A percentile compares a stretch with the other conserved stretches of the same genome.
Conservation (phyloP, 805 yeast genomes). For the Metschnikowia lunata region DNA sequence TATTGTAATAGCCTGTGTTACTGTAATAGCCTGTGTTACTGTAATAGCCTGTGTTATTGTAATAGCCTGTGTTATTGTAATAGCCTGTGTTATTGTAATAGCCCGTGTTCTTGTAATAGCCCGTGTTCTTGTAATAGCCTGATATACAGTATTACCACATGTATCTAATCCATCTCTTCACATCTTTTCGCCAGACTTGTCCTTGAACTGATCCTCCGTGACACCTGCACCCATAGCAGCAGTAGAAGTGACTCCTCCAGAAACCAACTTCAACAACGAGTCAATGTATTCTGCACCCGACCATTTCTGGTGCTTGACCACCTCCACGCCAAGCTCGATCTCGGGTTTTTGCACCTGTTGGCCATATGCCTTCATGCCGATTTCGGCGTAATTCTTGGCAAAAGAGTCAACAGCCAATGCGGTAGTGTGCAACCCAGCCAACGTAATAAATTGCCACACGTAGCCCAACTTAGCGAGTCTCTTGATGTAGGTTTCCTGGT, state of each 20-base stretch:
- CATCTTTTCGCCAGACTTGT: conserved; percentile 17
- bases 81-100: too few relatives aligned
- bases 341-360: conserved; percentile 81
- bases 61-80: too few relatives aligned
- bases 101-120: too few relatives aligned
- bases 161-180: conserved; percentile 4
- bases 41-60: too few relatives aligned
- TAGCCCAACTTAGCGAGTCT: conserved; percentile 86
- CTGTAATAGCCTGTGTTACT: too few relatives aligned
- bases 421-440: conserved; percentile 95
- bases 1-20: too few relatives aligned
- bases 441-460: conserved; percentile 96
- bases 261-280: conserved; percentile 78
- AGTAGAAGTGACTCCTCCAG: conserved; percentile 92
- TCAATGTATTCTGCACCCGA: conserved; percentile 97
- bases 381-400: conserved; percentile 67
- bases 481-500: conserved; percentile 85
- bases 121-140: too few relatives aligned
- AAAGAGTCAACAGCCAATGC: conserved; percentile 88
- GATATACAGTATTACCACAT: too few relatives aligned
- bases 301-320: conserved; percentile 98
- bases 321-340: conserved; percentile 86
- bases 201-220: conserved; percentile 91
- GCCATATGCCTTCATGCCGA: conserved; percentile 96
- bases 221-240: conserved; percentile 99